These are phyloP conservation scores for Ampelocalamus luodianensis DNA, from an alignment of 176 grass and related monocot species.

Conservation along the genomic window DNA sequence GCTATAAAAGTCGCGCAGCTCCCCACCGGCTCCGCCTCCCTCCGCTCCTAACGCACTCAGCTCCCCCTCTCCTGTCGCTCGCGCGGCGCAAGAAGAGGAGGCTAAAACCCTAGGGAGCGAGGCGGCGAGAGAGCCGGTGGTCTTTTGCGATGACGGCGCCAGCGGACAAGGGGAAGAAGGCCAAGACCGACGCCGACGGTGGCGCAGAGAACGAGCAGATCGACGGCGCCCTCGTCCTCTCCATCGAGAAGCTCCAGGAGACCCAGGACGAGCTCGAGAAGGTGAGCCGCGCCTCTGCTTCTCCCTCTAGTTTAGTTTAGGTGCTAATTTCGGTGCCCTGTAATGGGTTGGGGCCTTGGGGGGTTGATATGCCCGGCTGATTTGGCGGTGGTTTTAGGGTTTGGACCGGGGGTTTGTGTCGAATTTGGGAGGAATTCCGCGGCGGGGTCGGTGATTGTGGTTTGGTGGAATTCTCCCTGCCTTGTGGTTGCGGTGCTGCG, in stretches of 20 bases:
- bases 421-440: slow-evolving; percentile 19
- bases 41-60: background rate
- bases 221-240: slow-evolving; percentile 72
- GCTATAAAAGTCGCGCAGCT: slow-evolving; percentile 45
- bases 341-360: background rate
- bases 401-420: background rate
- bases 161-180: slow-evolving; percentile 85
- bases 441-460: background rate
- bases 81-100: slow-evolving; percentile 23
- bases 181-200: slow-evolving; percentile 58
- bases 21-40: slow-evolving; percentile 49
- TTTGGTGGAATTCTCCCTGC: background rate
- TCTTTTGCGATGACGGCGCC: slow-evolving; percentile 49
- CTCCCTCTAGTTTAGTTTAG: background rate
- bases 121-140: slow-evolving; percentile 23
- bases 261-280: slow-evolving; percentile 91
- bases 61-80: background rate
- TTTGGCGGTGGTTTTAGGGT: background rate
- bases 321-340: background rate
- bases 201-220: slow-evolving; percentile 73
- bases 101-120: slow-evolving; percentile 62
- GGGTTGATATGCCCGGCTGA: background rate
- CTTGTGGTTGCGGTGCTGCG: background rate
- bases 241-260: slow-evolving; percentile 88
- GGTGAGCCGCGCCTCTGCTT: slow-evolving; percentile 41